Evolutionary conservation across 2,329 filamentous ascomycete genomes (phyloP).

Genomic region (Colletotrichum nymphaeae): DNA sequence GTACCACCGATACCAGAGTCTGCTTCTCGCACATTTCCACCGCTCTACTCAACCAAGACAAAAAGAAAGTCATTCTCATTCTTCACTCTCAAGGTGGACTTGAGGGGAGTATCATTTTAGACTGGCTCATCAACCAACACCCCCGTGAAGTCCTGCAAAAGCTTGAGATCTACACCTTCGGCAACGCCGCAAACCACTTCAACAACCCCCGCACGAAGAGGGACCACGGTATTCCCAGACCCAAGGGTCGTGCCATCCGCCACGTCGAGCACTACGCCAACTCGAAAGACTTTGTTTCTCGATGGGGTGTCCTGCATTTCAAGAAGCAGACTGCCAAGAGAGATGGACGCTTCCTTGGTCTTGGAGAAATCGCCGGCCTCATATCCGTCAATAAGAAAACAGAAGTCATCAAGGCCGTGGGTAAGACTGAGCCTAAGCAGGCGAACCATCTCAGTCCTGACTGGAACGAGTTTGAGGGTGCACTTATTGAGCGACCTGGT

Average conservation of each 20-base stretch:
- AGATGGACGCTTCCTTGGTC: not conserved
- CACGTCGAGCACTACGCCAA: constrained; percentile 87
- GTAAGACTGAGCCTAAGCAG: not conserved
- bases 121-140: constrained; percentile 81
- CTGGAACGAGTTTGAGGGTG: constrained; percentile 54
- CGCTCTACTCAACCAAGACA: constrained; percentile 68
- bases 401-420: not conserved
- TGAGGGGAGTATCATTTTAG: constrained; percentile 77
- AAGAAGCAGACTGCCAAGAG: constrained; percentile 2
- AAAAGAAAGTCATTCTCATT: constrained; percentile 78
- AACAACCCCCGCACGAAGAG: constrained; percentile 71
- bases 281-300: constrained; percentile 78
- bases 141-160: constrained; percentile 73
- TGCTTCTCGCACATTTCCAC: constrained; percentile 73
- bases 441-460: not conserved
- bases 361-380: not conserved
- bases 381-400: not conserved
- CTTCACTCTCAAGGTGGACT: constrained; percentile 84
- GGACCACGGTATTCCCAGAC: constrained; percentile 11
- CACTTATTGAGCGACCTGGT: constrained; percentile 67
- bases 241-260: constrained; percentile 66
- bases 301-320: constrained; percentile 81
- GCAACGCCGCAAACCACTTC: constrained; percentile 83
- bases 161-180: constrained; percentile 83
- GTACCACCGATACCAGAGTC: constrained; percentile 73